phyloP scores from a whole-genome alignment of 768 basidiomycete species.

The Phanerochaete carnosa region DNA sequence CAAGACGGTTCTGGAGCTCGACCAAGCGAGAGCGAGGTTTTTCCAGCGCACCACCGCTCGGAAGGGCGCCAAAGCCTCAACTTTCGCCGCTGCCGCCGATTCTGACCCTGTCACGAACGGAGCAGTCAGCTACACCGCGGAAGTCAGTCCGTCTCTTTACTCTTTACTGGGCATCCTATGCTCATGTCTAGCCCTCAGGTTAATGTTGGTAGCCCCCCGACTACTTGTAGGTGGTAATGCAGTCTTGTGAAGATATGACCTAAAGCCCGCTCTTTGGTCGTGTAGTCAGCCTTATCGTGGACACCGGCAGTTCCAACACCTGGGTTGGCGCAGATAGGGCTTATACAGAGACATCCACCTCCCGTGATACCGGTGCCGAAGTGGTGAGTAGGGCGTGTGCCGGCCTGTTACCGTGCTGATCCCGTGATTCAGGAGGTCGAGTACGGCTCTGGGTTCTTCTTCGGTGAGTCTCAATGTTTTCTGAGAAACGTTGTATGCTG shows the following conservation, averaged over 20 bases:
- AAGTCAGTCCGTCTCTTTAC: neutral
- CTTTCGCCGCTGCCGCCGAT: neutral
- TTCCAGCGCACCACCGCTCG: neutral
- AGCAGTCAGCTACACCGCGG: conserved; percentile 9
- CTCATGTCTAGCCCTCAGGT: neutral
- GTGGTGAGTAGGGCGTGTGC: neutral
- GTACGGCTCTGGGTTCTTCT: conserved; percentile 9
- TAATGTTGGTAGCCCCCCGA: conserved; percentile 7
- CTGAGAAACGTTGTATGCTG: neutral
- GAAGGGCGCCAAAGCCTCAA: neutral
- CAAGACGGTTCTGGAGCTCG: neutral
- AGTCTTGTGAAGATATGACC: too few relatives aligned
- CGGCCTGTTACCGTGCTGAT: neutral
- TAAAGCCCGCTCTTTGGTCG: neutral
- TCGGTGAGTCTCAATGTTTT: neutral
- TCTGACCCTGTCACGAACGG: conserved; percentile 5
- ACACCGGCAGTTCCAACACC: conserved; percentile 11
- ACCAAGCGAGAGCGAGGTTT: conserved; percentile 1
- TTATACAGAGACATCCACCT: neutral
- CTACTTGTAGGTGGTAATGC: conserved; percentile 1
- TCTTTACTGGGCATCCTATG: neutral
- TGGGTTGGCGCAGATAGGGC: conserved; percentile 1
- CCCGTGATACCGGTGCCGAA: neutral
- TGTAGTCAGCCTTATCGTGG: conserved; percentile 7
- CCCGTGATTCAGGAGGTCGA: neutral